Conservation (phyloP, 164 flowering plant species). For the grape (Vitis vinifera) region DNA sequence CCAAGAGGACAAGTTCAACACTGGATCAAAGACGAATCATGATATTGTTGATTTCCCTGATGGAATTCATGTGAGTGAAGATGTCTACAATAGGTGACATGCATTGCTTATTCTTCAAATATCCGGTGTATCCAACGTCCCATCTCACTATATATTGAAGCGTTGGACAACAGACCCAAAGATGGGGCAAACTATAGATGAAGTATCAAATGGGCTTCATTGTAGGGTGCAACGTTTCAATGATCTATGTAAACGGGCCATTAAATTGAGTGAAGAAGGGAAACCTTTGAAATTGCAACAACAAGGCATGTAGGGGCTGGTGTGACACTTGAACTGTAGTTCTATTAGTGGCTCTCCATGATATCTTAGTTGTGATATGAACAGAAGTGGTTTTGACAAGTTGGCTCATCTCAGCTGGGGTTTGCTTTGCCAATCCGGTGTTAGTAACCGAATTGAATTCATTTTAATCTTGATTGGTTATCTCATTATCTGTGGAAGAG, state of each 20-base stretch:
- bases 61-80: conserved; percentile 5
- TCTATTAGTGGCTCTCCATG: not conserved
- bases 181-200: not conserved
- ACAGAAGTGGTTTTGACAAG: not conserved
- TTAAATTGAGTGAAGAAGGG: conserved; percentile 27
- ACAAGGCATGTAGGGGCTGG: conserved; percentile 17
- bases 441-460: too few species aligned
- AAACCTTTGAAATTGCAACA: conserved; percentile 19
- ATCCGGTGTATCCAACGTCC: conserved; percentile 21
- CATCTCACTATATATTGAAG: conserved; percentile 26
- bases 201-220: conserved; percentile 2
- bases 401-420: not conserved
- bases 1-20: conserved; percentile 19
- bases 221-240: conserved; percentile 28
- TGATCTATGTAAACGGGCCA: conserved; percentile 27
- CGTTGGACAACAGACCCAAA: conserved; percentile 32
- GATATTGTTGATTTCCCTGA: conserved; percentile 2
- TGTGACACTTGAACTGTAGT: conserved; percentile 1
- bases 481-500: too few species aligned
- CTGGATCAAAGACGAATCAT: conserved; percentile 3
- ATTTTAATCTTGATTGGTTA: too few species aligned
- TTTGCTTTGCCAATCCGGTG: too few species aligned
- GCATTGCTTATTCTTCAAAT: conserved; percentile 30
- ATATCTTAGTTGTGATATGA: not conserved
- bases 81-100: conserved; percentile 12